Evolutionary conservation across 768 basidiomycete species (phyloP), one percentile per base, ranked within the genome.

Genomic region (Amyloporia xantha): DNA sequence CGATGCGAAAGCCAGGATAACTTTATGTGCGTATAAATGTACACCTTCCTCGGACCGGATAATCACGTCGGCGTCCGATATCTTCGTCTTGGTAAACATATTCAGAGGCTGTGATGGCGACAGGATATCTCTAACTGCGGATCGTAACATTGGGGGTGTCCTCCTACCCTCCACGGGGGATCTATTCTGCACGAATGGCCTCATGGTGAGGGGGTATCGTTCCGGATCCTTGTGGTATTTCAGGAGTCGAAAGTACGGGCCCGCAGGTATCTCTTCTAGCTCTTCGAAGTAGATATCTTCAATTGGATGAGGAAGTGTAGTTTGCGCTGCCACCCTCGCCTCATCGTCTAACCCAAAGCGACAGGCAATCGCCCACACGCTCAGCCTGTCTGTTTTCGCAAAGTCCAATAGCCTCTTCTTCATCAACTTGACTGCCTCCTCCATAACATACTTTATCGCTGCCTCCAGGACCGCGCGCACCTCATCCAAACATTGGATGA

Each of bases 371-470:
- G 52, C 53, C 39, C 46, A 57, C 2, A 48, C 45, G 9, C 19
- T 24, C 13, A 52, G 24, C 2, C 45, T 45, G 4, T 28, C 25
- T 3, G 11, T 17, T 25, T 52, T 46, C 15, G 69, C 39, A 41
- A 68, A 60, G 2, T 49, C 44, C 1, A 57, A 52, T 1, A 53
- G 48, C 23, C 19, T 9, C 4, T 9, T 25, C 17, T 36, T 50
- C 9, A 33, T 7, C 7, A 7, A 7, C 7, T 15, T 7, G 9
- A 33, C 7, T 7, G 30, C 9, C 9, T 7, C 30, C 9, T 33
- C 30, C 51, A 52, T 48, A 23, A 50, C 30, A 26, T 51, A 53
- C 41, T 68, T 69, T 15, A 57, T 47, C 1, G 64, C 62, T 0
- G 61, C 63, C 43, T 60, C 62, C 23, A 54, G 25, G 7, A 42